Conservation (phyloP, 1,284 basidiomycete genomes). For the Singerocomus inundabilis region DNA sequence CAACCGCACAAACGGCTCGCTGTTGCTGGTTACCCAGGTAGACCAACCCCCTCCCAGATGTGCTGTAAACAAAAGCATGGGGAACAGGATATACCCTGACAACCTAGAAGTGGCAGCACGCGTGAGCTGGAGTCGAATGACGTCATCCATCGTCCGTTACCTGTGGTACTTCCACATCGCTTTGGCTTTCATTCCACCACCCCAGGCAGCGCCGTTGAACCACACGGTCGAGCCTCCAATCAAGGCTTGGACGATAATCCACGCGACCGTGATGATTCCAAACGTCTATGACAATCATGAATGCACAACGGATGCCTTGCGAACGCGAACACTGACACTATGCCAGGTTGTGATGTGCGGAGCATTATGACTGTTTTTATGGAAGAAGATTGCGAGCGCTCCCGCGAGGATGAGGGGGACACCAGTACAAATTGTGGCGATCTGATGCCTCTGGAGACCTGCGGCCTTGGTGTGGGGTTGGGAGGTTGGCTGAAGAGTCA, state of each 20-base stretch:
- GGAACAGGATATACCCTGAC: conserved; percentile 64
- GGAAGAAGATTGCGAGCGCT: conserved; percentile 50
- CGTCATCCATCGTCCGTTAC: conserved; percentile 33
- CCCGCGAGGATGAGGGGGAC: conserved; percentile 56
- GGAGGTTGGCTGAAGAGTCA: conserved; percentile 74
- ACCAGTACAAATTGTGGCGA: conserved; percentile 51
- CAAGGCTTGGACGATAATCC: conserved; percentile 54
- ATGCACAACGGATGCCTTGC: neutral
- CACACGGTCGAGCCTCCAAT: conserved; percentile 69
- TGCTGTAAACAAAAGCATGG: conserved; percentile 52
- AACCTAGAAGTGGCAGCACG: conserved; percentile 37
- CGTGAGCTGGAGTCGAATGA: neutral
- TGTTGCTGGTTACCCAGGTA: conserved; percentile 46
- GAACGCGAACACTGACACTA: conserved; percentile 44
- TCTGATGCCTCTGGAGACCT: conserved; percentile 63
- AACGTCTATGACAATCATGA: conserved; percentile 41
- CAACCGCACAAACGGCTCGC: conserved; percentile 40
- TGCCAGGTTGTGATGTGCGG: conserved; percentile 68
- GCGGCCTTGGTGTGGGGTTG: conserved; percentile 63
- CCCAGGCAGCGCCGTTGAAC: conserved; percentile 61
- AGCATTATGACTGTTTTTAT: conserved; percentile 48
- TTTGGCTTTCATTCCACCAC: conserved; percentile 65
- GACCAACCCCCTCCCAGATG: conserved; percentile 69
- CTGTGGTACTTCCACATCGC: conserved; percentile 75
- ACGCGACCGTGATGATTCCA: conserved; percentile 52